phyloP scores from a whole-genome alignment of 1,139 yeast genomes.

The Protomyces lactucae-debilis region DNA sequence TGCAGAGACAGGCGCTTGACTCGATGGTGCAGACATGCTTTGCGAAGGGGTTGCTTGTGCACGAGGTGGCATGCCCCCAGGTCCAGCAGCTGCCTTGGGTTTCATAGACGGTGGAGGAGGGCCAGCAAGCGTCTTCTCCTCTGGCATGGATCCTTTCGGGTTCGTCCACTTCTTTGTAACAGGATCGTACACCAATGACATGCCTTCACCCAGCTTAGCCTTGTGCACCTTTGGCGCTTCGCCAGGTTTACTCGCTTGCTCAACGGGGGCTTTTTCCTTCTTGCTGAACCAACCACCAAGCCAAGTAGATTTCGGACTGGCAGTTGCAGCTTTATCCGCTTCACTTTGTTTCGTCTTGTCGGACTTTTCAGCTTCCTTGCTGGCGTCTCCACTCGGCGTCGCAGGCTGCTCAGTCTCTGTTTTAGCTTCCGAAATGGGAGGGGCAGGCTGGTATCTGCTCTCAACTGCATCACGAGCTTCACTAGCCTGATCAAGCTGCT shows the following conservation, averaged over 20 bases:
- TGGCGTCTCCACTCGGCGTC: conserved; percentile 2
- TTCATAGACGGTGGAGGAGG: conserved; percentile 76
- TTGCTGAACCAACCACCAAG: conserved; percentile 50
- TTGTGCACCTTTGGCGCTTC: conserved; percentile 68
- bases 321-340: not conserved
- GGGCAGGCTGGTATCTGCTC: not conserved
- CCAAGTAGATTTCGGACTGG: conserved; percentile 31
- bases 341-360: conserved; percentile 1
- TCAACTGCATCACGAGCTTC: too few relatives aligned
- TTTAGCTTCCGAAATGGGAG: not conserved
- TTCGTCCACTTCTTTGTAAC: conserved; percentile 83
- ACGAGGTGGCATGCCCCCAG: not conserved
- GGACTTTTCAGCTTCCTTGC: not conserved
- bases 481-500: not conserved
- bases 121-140: conserved; percentile 54
- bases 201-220: conserved; percentile 83
- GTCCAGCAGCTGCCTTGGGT: conserved; percentile 34
- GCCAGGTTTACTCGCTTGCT: conserved; percentile 50
- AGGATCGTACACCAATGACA: conserved; percentile 72
- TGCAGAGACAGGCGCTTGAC: not conserved
- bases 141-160: conserved; percentile 42
- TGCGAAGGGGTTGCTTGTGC: not conserved
- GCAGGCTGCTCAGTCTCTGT: not conserved
- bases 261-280: conserved; percentile 32
- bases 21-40: not conserved